These are phyloP conservation scores for Lagenaria siceraria DNA, from an alignment of 306 rosid genomes.

Conservation along the genomic window DNA sequence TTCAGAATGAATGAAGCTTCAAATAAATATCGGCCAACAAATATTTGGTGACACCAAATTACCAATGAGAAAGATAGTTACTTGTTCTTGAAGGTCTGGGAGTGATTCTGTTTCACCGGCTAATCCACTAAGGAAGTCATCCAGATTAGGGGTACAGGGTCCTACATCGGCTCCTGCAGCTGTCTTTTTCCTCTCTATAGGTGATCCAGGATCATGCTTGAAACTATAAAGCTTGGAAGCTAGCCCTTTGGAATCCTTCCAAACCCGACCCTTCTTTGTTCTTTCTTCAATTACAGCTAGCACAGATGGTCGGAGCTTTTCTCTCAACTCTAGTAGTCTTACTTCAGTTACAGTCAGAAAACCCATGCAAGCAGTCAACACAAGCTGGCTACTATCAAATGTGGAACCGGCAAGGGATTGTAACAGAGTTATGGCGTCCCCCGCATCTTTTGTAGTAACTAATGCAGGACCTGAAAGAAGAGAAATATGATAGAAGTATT, in stretches of 20 bases:
- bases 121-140: conserved; percentile 47
- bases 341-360: conserved; percentile 69
- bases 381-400: conserved; percentile 94
- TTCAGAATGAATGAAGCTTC: no score
- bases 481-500: conserved; percentile 6
- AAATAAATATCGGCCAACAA: no score
- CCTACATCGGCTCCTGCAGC: conserved; percentile 23
- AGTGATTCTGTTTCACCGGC: conserved; percentile 40
- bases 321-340: conserved; percentile 60
- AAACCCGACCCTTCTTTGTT: conserved; percentile 42
- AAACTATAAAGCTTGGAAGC: conserved; percentile 84
- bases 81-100: conserved; percentile 89
- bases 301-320: conserved; percentile 66
- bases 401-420: conserved; percentile 86
- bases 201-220: conserved; percentile 49
- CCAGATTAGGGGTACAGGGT: conserved; percentile 30
- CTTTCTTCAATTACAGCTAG: conserved; percentile 59
- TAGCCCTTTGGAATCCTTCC: conserved; percentile 81
- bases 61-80: conserved; percentile 22
- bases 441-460: conserved; percentile 85
- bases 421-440: conserved; percentile 71
- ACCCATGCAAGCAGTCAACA: conserved; percentile 91
- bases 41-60: background rate
- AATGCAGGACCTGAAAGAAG: conserved; percentile 56
- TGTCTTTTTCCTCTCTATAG: conserved; percentile 31